These are phyloP conservation scores for Discostella stelligeroides DNA, from an alignment of 108 stramenopile species.

Conservation along the genomic window DNA sequence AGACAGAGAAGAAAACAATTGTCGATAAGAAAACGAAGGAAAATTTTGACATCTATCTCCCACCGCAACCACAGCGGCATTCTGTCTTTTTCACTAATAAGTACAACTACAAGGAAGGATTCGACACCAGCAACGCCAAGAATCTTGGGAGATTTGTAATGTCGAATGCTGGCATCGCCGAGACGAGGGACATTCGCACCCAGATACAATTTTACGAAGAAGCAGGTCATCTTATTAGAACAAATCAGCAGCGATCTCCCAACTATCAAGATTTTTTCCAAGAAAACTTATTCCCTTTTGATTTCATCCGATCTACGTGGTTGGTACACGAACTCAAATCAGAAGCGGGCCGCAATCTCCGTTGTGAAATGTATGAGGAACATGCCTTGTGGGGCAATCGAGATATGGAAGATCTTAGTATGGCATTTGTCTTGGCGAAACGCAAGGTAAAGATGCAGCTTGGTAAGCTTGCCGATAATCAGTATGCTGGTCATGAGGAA, in stretches of 20 bases:
- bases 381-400: conserved; percentile 67
- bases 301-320: conserved; percentile 48
- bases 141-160: conserved; percentile 50
- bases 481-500: conserved; percentile 39
- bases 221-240: conserved; percentile 31
- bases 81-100: conserved; percentile 44
- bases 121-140: conserved; percentile 28
- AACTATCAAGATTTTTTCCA: conserved; percentile 45
- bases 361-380: conserved; percentile 84
- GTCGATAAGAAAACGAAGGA: conserved; percentile 23
- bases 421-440: conserved; percentile 57
- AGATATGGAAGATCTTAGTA: conserved; percentile 68
- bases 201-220: conserved; percentile 63
- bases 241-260: conserved; percentile 33
- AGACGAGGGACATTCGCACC: conserved; percentile 33
- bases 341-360: conserved; percentile 51
- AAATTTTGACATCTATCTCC: conserved; percentile 17
- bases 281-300: conserved; percentile 53
- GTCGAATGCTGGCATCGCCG: conserved; percentile 37
- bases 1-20: conserved; percentile 33
- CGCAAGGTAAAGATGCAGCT: conserved; percentile 42
- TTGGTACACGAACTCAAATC: conserved; percentile 61
- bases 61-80: conserved; percentile 45
- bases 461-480: conserved; percentile 36
- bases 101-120: conserved; percentile 9